Base-by-base conservation (phyloP, 1,139 yeast species). In the Geotrichum carabidarum region DNA sequence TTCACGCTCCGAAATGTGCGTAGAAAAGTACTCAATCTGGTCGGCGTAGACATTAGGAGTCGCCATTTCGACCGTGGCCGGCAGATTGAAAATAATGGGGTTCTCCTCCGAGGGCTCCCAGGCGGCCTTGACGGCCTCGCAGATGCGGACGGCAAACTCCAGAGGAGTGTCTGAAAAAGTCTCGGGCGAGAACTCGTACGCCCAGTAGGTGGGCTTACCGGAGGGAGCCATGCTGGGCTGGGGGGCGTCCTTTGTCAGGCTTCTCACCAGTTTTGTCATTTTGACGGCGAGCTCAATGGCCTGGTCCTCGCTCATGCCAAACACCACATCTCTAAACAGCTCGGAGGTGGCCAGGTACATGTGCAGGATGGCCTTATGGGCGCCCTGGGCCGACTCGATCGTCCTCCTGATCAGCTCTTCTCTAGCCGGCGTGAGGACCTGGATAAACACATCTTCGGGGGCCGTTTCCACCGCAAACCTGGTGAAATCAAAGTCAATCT, bases 41-140 rank as follows among this genome's bases (percentile, higher is more conserved):
- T 93, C 98, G 53, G 98, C 99, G 66, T 89, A 93, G 45, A 91
- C 83, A 70, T 93, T 93, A 59, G 98, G 99, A 44, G 94, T 81
- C 30, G 95, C 76, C 79, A 91, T 86, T 75, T 93, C 99, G 41
- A 93, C 98, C n/a, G 99, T 93, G 44, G 99, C 98, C 9, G 99
- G 99, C 64, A 93, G 78, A 75, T 93, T 93, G 78, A 93, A 91
- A 63, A 93, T 89, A 64, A 93, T 89, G 58, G 96, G 96, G 62
- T 81, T 78, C 57, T 86, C 93, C 35, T 63, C 83, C 6, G 87
- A 73, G 53, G 98, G 98, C 58, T 76, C 90, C 99, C 99, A 93
- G 8, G 93, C 97, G 32, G 76, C 75, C 72, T 88, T 88, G 49
- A 93, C 98, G n/a, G 96, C 96, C 69, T 91, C 96, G 73, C 97